Evolutionary conservation across 352 stramenopile species (phyloP).

Genomic region (Aphanomyces invadans): DNA sequence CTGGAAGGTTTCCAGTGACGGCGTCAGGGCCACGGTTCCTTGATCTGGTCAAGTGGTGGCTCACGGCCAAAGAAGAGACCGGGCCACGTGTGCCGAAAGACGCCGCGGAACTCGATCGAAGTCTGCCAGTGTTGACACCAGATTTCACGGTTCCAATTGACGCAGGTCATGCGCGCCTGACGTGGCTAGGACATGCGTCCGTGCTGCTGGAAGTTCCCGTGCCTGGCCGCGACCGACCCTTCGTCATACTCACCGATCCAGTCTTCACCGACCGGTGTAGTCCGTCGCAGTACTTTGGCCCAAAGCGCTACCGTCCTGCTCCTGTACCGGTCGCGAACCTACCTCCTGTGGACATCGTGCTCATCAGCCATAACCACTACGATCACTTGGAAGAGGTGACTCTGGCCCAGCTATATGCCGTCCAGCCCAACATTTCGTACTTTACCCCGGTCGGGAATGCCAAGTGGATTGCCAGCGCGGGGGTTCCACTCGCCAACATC

Average conservation of each 20-base stretch:
- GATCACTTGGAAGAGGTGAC: slow-evolving; percentile 38
- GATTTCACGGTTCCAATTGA: slow-evolving; percentile 5
- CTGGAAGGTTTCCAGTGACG: slow-evolving; percentile 2
- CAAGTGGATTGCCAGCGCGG: not conserved
- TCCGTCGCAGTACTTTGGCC: slow-evolving; percentile 26
- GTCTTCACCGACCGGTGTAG: slow-evolving; percentile 32
- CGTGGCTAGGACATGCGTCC: slow-evolving; percentile 46
- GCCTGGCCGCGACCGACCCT: slow-evolving; percentile 3
- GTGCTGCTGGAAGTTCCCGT: slow-evolving; percentile 33
- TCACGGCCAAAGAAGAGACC: not conserved
- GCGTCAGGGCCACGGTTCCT: not conserved
- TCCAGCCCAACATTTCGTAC: slow-evolving; percentile 4
- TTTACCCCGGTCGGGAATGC: slow-evolving; percentile 25
- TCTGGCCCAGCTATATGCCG: slow-evolving; percentile 22
- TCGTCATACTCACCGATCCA: slow-evolving; percentile 40
- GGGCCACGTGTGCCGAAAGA: slow-evolving; percentile 9
- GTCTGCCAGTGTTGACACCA: slow-evolving; percentile 8
- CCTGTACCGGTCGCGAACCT: slow-evolving; percentile 29
- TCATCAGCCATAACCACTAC: slow-evolving; percentile 49
- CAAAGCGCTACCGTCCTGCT: slow-evolving; percentile 27
- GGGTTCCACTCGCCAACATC: slow-evolving; percentile 16
- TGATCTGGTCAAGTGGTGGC: slow-evolving; percentile 11
- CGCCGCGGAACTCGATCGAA: not conserved
- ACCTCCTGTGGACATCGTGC: slow-evolving; percentile 32
- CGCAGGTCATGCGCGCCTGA: slow-evolving; percentile 16